A percentile compares a stretch with the other conserved stretches of the same genome.
These are phyloP conservation scores for Persicaria maculosa DNA, from an alignment of 148 eudicot genomes.

Conservation along the genomic window DNA sequence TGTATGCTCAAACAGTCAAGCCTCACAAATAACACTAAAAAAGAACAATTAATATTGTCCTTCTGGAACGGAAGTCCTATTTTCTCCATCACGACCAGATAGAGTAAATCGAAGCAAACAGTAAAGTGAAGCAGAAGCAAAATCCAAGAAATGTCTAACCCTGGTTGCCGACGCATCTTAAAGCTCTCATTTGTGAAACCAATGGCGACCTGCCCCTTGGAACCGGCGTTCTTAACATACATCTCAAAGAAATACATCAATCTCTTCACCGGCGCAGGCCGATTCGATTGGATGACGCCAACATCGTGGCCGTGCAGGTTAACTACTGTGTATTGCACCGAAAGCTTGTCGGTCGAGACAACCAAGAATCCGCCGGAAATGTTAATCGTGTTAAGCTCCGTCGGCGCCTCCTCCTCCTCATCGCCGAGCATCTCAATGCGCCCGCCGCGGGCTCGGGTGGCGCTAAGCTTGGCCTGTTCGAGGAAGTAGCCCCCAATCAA, in stretches of 20 bases:
- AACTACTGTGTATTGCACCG: constrained; percentile 56
- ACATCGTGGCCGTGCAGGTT: constrained; percentile 83
- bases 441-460: constrained; percentile 20
- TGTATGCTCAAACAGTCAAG: background rate
- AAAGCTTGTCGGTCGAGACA: constrained; percentile 66
- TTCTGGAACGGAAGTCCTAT: background rate
- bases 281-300: constrained; percentile 73
- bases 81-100: background rate
- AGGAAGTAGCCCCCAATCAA: constrained; percentile 49
- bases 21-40: background rate
- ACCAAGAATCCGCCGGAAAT: constrained; percentile 70
- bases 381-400: constrained; percentile 68
- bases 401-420: constrained; percentile 39
- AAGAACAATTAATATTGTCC: background rate
- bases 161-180: constrained; percentile 81
- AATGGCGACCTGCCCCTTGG: constrained; percentile 72
- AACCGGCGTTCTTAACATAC: constrained; percentile 58
- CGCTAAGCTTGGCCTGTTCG: constrained; percentile 37
- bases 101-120: background rate
- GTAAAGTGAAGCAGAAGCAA: background rate
- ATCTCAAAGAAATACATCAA: constrained; percentile 73
- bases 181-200: constrained; percentile 68
- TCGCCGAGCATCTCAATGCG: constrained; percentile 17
- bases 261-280: constrained; percentile 63
- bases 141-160: constrained; percentile 29